Base-by-base conservation (phyloP, 257 asterid genomes). In the Solanum raphanifolium region DNA sequence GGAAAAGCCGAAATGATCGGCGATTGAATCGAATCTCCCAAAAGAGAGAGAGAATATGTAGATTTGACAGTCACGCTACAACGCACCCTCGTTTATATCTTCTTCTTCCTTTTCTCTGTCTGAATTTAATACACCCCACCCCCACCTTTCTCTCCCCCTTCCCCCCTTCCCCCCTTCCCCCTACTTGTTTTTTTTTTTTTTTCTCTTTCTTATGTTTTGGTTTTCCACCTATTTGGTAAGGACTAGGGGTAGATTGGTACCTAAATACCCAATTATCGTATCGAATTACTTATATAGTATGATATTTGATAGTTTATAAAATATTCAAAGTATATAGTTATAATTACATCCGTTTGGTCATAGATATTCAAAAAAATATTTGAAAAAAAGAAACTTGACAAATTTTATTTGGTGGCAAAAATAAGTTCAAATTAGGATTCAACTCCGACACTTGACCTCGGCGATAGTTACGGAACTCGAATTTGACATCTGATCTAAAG, bases 21-120 rank as follows among this genome's bases (percentile, higher is more conserved):
- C 87, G 78, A 83, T 83, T 69, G 85, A 83, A 88, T 88, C 55
- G 85, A 83, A 88, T 88, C 85, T 83, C 52, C 48, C 46, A 43
- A 83, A n/a, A 27, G 75, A 72, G 62, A 87, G 87, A 81, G 75
- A 46, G 81, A 55, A 89, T 46, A 90, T 91, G 93, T 91, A 92
- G 95, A 94, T 92, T 93, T 94, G 96, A 92, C 92, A 91, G 91
- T 90, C 95, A 89, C 94, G 91, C 94, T 91, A 78, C 90, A 85
- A 84, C 81, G 85, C 89, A 84, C 60, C 88, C 43, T 35, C 85
- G 87, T 87, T 25, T 83, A 48, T 82, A 29, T 73, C 79, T 84
- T 48, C 83, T 60, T n/a, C 84, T 23, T 34, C 52, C 87, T 35
- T 66, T n/a, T 41, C 68, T 82, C 39, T 86, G 65, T 85, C 87